Evolutionary conservation across 2,329 filamentous ascomycete genomes (phyloP).

Genomic region (Raffaelea deltoideospora): DNA sequence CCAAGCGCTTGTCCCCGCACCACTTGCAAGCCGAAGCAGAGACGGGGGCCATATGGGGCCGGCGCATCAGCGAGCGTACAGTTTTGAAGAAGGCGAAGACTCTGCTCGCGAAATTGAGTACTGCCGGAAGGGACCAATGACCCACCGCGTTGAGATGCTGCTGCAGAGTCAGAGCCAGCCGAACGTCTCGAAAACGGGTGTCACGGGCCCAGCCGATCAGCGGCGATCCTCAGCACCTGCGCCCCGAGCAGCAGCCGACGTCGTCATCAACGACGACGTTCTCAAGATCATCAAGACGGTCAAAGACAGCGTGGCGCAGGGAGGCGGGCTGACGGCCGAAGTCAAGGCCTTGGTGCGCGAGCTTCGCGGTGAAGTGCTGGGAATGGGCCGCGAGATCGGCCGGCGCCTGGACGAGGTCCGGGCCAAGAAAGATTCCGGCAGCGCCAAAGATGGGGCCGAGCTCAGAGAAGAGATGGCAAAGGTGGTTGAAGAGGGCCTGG

Average conservation of each 20-base stretch:
- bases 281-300: conserved; percentile 70
- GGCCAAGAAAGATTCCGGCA: conserved; percentile 24
- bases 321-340: conserved; percentile 78
- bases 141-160: conserved; percentile 26
- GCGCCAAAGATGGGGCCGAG: conserved; percentile 32
- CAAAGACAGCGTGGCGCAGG: conserved; percentile 80
- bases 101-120: conserved; percentile 19
- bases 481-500: conserved; percentile 67
- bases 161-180: conserved; percentile 27
- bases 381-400: conserved; percentile 85
- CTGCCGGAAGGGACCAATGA: conserved; percentile 18
- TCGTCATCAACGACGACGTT: conserved; percentile 62
- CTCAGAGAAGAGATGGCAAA: conserved; percentile 57
- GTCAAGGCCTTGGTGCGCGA: conserved; percentile 85
- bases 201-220: no score
- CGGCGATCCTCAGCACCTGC: conserved; percentile 29
- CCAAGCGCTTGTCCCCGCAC: conserved; percentile 23
- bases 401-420: conserved; percentile 65
- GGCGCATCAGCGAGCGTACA: not conserved
- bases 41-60: no score
- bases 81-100: conserved; percentile 9
- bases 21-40: no score
- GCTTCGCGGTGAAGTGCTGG: conserved; percentile 78
- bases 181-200: no score
- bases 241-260: conserved; percentile 34